Evolutionary conservation across 495 filamentous ascomycete species (phyloP).

Genomic region (Aspergillus avenaceus): DNA sequence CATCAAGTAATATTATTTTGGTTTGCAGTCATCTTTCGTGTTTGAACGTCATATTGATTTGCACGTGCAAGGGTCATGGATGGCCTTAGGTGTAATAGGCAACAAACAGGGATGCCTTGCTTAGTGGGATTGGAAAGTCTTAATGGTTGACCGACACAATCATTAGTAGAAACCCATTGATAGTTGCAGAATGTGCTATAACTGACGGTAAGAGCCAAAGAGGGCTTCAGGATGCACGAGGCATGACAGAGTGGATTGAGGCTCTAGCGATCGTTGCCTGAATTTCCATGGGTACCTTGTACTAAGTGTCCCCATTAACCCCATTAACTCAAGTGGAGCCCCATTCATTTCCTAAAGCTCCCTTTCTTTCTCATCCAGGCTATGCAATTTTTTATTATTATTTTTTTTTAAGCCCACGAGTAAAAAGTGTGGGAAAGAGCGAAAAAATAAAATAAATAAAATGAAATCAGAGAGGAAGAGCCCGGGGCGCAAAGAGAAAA

Average conservation of each 20-base stretch:
- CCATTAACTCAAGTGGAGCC: background rate
- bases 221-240: background rate
- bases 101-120: slow-evolving; percentile 1
- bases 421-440: background rate
- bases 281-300: background rate
- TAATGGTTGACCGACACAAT: background rate
- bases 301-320: background rate
- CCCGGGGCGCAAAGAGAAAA: no score
- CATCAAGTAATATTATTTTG: background rate
- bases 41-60: background rate
- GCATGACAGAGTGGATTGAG: no score
- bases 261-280: background rate
- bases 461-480: background rate
- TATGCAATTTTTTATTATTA: background rate
- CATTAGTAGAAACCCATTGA: background rate
- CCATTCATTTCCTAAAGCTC: background rate
- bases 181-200: background rate
- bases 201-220: background rate
- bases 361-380: background rate
- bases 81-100: background rate
- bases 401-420: background rate
- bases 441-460: background rate
- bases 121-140: background rate
- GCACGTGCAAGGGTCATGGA: background rate
- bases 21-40: background rate